Conservation (phyloP, 2,329 filamentous ascomycete species). For the Chrysosporium keratinophilum region DNA sequence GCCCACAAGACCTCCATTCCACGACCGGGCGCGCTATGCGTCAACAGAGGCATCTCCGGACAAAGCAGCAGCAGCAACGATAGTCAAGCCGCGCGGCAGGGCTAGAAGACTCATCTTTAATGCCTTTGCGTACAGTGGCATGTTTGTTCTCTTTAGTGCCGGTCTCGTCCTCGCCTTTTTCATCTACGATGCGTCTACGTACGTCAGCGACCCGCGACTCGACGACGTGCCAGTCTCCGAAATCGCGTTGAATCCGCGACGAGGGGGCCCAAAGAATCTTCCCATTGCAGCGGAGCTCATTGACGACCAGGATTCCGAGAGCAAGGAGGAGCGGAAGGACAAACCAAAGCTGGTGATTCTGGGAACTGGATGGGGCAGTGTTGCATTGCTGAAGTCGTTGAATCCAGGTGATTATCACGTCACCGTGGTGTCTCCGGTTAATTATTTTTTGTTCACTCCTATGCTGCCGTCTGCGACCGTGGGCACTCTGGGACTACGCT, state of each 20-base stretch:
- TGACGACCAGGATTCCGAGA: constrained; percentile 72
- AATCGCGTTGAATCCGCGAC: constrained; percentile 66
- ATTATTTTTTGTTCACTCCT: constrained; percentile 96
- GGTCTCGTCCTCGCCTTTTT: constrained; percentile 72
- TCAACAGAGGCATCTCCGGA: not conserved
- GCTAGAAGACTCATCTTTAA: constrained; percentile 51
- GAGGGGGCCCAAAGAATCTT: constrained; percentile 86
- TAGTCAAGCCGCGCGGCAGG: constrained; percentile 13
- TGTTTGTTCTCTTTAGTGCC: constrained; percentile 61
- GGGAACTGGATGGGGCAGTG: constrained; percentile 89
- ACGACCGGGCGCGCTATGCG: not conserved
- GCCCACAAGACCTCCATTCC: not conserved
- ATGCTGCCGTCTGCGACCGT: constrained; percentile 97
- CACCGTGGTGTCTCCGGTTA: constrained; percentile 85
- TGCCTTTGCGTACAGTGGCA: constrained; percentile 60
- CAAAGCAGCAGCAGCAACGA: constrained; percentile 25
- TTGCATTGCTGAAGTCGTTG: constrained; percentile 80
- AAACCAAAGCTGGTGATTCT: constrained; percentile 90
- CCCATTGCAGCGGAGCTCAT: constrained; percentile 81
- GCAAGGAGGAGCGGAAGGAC: constrained; percentile 60
- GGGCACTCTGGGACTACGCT: constrained; percentile 82
- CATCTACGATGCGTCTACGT: constrained; percentile 85
- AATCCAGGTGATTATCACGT: constrained; percentile 90
- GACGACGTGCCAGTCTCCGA: constrained; percentile 75
- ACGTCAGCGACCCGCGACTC: constrained; percentile 57